Conservation (phyloP, 306 rosid genomes). For the Ceratonia siliqua region DNA sequence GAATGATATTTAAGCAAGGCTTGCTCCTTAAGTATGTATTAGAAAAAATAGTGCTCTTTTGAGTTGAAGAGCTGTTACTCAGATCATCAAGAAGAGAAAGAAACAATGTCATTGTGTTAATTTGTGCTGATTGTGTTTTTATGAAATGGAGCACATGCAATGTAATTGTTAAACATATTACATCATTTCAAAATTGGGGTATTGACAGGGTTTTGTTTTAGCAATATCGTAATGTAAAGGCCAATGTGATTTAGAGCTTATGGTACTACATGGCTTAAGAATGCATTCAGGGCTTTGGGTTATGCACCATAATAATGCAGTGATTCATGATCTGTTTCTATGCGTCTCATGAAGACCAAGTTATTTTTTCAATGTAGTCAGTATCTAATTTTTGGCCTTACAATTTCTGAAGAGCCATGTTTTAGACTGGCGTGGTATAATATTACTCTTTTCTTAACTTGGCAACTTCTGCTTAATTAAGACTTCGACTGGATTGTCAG, state of each 20-base stretch:
- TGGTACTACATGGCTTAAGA: not conserved
- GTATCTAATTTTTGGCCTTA: not conserved
- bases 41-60: not conserved
- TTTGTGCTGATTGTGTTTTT: not conserved
- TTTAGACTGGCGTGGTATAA: not conserved
- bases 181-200: not conserved
- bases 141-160: not conserved
- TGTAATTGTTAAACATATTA: not conserved
- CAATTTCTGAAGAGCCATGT: not conserved
- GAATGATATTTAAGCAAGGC: not conserved
- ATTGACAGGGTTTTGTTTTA: not conserved
- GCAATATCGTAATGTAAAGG: not conserved
- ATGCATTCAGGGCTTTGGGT: not conserved
- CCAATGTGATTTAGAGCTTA: not conserved
- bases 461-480: not conserved
- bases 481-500: not conserved
- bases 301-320: not conserved
- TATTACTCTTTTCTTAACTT: not conserved
- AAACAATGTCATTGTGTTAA: no score
- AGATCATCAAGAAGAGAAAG: not conserved
- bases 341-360: not conserved
- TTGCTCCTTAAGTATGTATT: not conserved
- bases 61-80: slow-evolving; percentile 15
- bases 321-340: not conserved
- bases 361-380: not conserved